Base-by-base conservation (phyloP, 768 basidiomycete genomes). In the Hirschioporus abietinus region DNA sequence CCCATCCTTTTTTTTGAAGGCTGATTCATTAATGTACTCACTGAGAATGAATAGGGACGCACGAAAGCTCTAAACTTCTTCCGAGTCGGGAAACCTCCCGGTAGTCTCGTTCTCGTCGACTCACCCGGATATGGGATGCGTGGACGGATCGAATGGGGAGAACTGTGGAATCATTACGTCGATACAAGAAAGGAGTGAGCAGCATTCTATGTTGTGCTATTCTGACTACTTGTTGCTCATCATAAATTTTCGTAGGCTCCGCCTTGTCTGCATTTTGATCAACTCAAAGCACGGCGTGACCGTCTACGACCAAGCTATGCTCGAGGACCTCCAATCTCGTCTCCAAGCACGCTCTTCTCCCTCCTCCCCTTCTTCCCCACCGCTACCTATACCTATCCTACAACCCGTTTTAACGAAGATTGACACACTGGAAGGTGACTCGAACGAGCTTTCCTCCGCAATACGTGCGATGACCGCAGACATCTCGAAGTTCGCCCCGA, bases 41-140 rank as follows among this genome's bases (percentile, higher is more conserved):
- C 63, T 60, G 10, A 63, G 60, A 35, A 57, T 18, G 7, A 26
- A 5, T 68, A 92, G 91, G 91, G 91, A 17, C 82, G 84, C n/a
- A 93, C 91, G 15, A 83, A 84, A 70, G 75, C 85, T 10, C 76
- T 93, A 63, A 90, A 92, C 69, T 92, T 92, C 71, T 92, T 84
- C 73, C 80, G 84, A 57, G 84, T 92, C n/a, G 88, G 89, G 4
- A 80, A 83, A 26, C 65, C 69, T 20, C 75, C 77, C 9, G 86
- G 86, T 35, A 81, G 84, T 52, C 78, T 91, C 35, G 73, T 92
- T 24, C 76, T 93, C 2, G 91, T 94, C 10, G 92, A 94, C 71
- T 83, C 91, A 15, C 92, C 92, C 1, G 92, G 92, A 18, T 94
- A 93, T 73, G 92, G 92, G 62, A 77, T 81, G 9, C 81, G 90